Conservation (phyloP, 129 eudicot species). For the Rutidosis leptorrhynchoides region DNA sequence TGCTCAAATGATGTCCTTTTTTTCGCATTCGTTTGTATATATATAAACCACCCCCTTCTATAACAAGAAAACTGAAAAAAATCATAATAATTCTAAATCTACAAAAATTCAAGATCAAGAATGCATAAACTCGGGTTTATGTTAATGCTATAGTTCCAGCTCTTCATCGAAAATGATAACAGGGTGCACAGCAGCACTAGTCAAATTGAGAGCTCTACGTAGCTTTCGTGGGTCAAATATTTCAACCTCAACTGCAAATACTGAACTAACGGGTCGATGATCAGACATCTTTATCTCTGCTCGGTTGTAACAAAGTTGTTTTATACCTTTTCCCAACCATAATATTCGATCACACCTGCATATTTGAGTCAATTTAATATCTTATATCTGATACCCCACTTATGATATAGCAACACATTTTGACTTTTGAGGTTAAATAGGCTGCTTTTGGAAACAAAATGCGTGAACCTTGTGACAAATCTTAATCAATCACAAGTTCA, state of each 20-base stretch:
- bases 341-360: slow-evolving; percentile 96
- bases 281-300: slow-evolving; percentile 78
- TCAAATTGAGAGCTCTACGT: slow-evolving; percentile 64
- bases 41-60: slow-evolving; percentile 19
- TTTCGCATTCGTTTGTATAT: not conserved
- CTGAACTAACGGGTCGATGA: slow-evolving; percentile 96
- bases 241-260: slow-evolving; percentile 72
- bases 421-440: slow-evolving; percentile 3
- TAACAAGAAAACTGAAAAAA: slow-evolving; percentile 18
- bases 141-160: slow-evolving; percentile 27
- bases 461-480: not conserved
- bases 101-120: slow-evolving; percentile 28
- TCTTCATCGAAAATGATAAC: slow-evolving; percentile 52
- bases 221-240: slow-evolving; percentile 77
- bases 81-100: slow-evolving; percentile 20
- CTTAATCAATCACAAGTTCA: too few relatives aligned
- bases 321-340: slow-evolving; percentile 89
- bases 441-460: not conserved
- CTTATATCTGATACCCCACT: too few relatives aligned
- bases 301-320: slow-evolving; percentile 72
- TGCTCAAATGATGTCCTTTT: slow-evolving; percentile 1
- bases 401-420: not conserved
- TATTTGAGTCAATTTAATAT: not conserved
- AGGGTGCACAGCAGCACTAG: slow-evolving; percentile 78
- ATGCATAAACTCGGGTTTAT: slow-evolving; percentile 10